A percentile compares a stretch with the other conserved stretches of the same genome.
phyloP scores from a whole-genome alignment of 768 basidiomycete species.

The Russula ochroleuca region DNA sequence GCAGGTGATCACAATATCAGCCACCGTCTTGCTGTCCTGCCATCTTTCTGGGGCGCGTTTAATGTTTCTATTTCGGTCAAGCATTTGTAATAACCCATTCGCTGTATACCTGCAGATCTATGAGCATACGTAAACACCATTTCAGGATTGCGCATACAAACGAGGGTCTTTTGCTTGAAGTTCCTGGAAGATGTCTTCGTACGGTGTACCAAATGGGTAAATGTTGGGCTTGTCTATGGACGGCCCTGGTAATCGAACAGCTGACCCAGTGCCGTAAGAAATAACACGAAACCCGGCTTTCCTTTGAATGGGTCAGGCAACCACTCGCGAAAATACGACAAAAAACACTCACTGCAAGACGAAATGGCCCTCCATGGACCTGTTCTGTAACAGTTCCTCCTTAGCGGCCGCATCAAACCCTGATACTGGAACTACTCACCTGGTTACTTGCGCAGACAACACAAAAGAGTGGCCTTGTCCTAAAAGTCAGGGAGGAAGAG shows the following conservation, averaged over 20 bases:
- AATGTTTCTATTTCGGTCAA: constrained; percentile 89
- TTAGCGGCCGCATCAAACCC: background rate
- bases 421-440: constrained; percentile 44
- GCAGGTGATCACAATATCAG: constrained; percentile 98
- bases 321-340: background rate
- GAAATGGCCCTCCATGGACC: constrained; percentile 97
- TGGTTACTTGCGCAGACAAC: constrained; percentile 99
- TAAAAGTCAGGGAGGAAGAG: constrained; percentile 40
- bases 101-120: constrained; percentile 66
- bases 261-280: constrained; percentile 94
- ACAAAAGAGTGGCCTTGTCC: constrained; percentile 81
- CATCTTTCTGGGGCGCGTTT: constrained; percentile 94
- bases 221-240: constrained; percentile 98
- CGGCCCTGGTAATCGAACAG: constrained; percentile 92
- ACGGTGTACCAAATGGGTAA: constrained; percentile 94
- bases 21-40: constrained; percentile 85
- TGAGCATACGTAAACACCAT: background rate
- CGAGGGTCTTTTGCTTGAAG: constrained; percentile 75
- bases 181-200: constrained; percentile 93
- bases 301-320: constrained; percentile 40
- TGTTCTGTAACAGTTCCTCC: constrained; percentile 56
- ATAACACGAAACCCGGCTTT: constrained; percentile 90
- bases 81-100: constrained; percentile 92
- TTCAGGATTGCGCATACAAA: constrained; percentile 50
- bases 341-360: constrained; percentile 68